Evolutionary conservation across 306 rosid species (phyloP), one percentile per base, ranked within the genome.

Genomic region (Dryas alaskensis): DNA sequence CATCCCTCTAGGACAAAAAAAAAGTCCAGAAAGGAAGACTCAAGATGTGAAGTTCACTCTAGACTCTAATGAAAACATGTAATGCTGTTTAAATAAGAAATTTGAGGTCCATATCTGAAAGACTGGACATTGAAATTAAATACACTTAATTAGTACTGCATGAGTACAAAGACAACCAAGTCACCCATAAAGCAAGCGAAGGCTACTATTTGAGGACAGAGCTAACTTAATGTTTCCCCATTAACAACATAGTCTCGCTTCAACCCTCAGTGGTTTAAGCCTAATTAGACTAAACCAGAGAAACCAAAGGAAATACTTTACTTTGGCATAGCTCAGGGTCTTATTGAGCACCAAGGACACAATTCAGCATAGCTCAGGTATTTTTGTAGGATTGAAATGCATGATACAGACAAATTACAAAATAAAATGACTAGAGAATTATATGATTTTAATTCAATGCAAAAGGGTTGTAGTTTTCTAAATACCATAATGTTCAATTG

Each of bases 111-210:
- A 57, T 31, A 31, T 31, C 37, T 31, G 37, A 31, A 68, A 60
- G 53, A 52, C 46, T 60, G 12, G 52, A 51, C 40, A 39, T 2
- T 62, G 77, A 16, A 73, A 61, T 14, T 60, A 60, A 60, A n/a
- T 12, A 58, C 14, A 40, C 48, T 7, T 44, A 14, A 27, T 40
- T 11, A 25, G 8, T 10, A 69, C 22, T 43, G 37, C 44, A 46
- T 6, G n/a, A 60, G 44, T 22, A 65, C 52, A 19, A 45, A 9
- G 17, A 45, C 54, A 65, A 65, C 44, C 65, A 60, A 4, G 70
- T 5, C 40, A 5, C 52, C 51, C 48, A 62, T 14, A 7, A 40
- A 61, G 45, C 60, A 54, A 54, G 11, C 60, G 4, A 53, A 6
- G 8, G 59, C 59, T 5, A n/a, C 25, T 53, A 53, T 53, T 25